Percentiles rank a stretch among this genome's conserved stretches.
Conservation (phyloP, 352 stramenopile genomes). For the Poterioochromonas sp. region DNA sequence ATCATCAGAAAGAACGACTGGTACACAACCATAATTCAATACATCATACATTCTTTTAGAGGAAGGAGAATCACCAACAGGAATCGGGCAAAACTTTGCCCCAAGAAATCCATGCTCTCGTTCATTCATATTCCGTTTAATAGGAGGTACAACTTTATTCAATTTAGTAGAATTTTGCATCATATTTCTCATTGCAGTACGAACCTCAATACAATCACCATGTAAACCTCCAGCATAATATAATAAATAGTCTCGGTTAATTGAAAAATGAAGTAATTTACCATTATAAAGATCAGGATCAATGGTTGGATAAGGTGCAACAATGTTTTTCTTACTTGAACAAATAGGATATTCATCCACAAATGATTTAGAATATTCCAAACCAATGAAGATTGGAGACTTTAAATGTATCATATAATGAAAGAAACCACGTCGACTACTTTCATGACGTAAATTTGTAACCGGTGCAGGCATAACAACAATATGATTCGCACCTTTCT, state of each 20-base stretch:
- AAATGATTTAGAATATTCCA: constrained; percentile 34
- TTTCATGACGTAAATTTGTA: constrained; percentile 35
- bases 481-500: constrained; percentile 28
- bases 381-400: constrained; percentile 19
- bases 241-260: constrained; percentile 11
- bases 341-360: constrained; percentile 36
- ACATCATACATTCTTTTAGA: constrained; percentile 38
- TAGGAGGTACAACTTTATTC: neutral
- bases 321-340: constrained; percentile 30
- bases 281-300: constrained; percentile 34
- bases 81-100: constrained; percentile 33
- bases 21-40: constrained; percentile 33
- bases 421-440: constrained; percentile 30
- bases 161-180: neutral
- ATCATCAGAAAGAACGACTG: constrained; percentile 35
- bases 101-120: constrained; percentile 25
- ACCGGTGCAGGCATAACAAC: constrained; percentile 35
- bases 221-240: constrained; percentile 30
- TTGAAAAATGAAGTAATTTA: neutral
- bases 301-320: constrained; percentile 33
- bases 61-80: constrained; percentile 33
- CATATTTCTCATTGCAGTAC: neutral
- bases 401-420: constrained; percentile 35
- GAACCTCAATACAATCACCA: constrained; percentile 19
- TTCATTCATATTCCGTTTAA: neutral